Base-by-base conservation (phyloP, 805 yeast species). In the Yarrowia deformans region DNA sequence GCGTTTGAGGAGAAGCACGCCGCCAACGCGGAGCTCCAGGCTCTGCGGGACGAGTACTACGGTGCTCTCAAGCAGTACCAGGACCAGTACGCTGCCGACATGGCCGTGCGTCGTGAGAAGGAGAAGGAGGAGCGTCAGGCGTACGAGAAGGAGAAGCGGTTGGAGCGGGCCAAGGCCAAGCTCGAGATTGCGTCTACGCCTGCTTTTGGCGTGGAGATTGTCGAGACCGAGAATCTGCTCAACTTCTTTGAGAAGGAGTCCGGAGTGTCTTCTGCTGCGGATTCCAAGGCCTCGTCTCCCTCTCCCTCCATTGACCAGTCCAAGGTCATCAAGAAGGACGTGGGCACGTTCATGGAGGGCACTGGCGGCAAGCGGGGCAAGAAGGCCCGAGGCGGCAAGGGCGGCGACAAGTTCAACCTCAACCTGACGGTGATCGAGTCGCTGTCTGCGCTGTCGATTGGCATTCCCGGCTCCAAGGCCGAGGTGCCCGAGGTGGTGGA, bases 121-220 rank as follows among this genome's bases (percentile, higher is more conserved):
- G 87, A 88, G 81, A 87, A 88, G 78, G 83, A 84, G 77, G 85
- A 83, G 75, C 82, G 82, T 75, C 85, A 84, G 77, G 84, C 85
- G 76, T 75, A 80, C 73, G 81, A 80, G 76, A 75, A 82, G 72
- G 82, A 81, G 72, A 83, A 83, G 75, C 81, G 84, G 77, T 84
- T 84, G 80, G 87, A 84, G 74, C 90, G 89, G 69, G 91, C 91
- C 74, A 83, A 85, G 76, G 87, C 86, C 75, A 86, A 90, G 82
- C 84, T 87, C 67, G 90, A 87, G 72, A 93, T 93, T 58, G 86
- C 90, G 35, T 79, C 80, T 54, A 80, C 81, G 74, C 97, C 98
- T 37, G 98, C 98, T 35, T 93, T 90, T 81, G 86, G 89, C 70
- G 81, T 81, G 55, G 97, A 95, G 81, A 89, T 94, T 75, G 84